Percentiles rank a stretch among this genome's conserved stretches.
Conservation (phyloP, 371 early-diverging fungal genomes). For the Thermomucor indicae-seudaticae region DNA sequence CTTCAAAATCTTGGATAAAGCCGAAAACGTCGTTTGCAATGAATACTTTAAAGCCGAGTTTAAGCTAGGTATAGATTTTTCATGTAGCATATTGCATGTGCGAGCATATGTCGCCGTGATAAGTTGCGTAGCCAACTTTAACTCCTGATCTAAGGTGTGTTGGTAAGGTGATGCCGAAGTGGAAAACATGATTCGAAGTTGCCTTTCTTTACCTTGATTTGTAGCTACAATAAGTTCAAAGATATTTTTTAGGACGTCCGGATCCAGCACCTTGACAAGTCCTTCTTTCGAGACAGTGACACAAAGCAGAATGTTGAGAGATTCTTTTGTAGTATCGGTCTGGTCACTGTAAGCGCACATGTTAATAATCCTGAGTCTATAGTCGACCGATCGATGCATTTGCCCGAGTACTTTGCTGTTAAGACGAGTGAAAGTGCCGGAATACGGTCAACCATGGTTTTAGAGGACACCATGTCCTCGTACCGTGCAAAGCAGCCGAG, state of each 20-base stretch:
- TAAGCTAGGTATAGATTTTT: conserved; percentile 23
- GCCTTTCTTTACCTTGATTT: conserved; percentile 2
- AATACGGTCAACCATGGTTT: conserved; percentile 36
- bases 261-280: conserved; percentile 34
- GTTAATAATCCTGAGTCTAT: neutral
- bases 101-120: conserved; percentile 15
- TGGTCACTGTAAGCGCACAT: conserved; percentile 13
- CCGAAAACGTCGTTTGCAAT: conserved; percentile 20
- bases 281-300: conserved; percentile 33
- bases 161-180: too few relatives aligned
- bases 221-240: conserved; percentile 18
- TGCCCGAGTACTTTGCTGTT: conserved; percentile 34
- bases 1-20: conserved; percentile 20
- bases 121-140: conserved; percentile 18
- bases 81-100: conserved; percentile 19
- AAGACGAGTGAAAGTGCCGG: conserved; percentile 34
- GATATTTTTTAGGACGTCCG: conserved; percentile 32
- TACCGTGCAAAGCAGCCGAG: conserved; percentile 39
- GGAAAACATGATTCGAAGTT: too few relatives aligned
- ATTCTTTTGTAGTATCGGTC: conserved; percentile 30
- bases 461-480: conserved; percentile 20
- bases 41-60: conserved; percentile 30
- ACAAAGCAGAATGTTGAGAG: conserved; percentile 28
- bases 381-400: neutral
- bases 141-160: conserved; percentile 11